These are phyloP conservation scores for Talaromyces proteolyticus DNA, from an alignment of 495 filamentous ascomycete genomes.

Conservation along the genomic window DNA sequence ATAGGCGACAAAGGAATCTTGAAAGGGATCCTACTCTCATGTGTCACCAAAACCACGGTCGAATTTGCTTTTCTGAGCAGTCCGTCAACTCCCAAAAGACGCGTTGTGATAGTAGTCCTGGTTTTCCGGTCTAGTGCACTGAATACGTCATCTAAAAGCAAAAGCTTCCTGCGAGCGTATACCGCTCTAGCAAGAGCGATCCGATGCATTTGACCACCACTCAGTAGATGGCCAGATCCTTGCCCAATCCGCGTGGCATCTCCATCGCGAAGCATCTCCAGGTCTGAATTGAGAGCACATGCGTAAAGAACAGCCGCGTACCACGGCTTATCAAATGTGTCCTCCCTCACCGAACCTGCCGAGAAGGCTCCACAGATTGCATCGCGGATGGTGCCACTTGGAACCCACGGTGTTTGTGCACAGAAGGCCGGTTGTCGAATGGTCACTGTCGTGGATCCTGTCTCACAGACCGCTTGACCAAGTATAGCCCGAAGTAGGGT, in stretches of 20 bases:
- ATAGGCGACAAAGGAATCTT: not conserved
- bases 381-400: constrained; percentile 52
- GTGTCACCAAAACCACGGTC: constrained; percentile 26
- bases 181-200: constrained; percentile 54
- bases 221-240: constrained; percentile 56
- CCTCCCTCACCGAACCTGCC: not conserved
- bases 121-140: constrained; percentile 56
- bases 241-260: constrained; percentile 52
- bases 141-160: constrained; percentile 55
- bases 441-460: constrained; percentile 31
- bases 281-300: constrained; percentile 54
- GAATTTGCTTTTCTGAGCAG: constrained; percentile 42
- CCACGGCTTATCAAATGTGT: constrained; percentile 43
- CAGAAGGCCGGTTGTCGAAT: constrained; percentile 42
- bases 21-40: not conserved
- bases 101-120: constrained; percentile 51
- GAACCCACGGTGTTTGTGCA: constrained; percentile 46
- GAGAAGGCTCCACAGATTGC: constrained; percentile 48
- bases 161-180: constrained; percentile 43
- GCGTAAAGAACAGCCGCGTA: constrained; percentile 56
- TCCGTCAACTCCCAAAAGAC: constrained; percentile 46
- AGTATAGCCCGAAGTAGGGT: constrained; percentile 21
- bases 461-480: constrained; percentile 23
- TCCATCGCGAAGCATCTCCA: constrained; percentile 45
- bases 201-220: constrained; percentile 63